A percentile compares a stretch with the other conserved stretches of the same genome.
phyloP scores from a whole-genome alignment of 176 grass and related monocot genomes.

The Secale cereale region DNA sequence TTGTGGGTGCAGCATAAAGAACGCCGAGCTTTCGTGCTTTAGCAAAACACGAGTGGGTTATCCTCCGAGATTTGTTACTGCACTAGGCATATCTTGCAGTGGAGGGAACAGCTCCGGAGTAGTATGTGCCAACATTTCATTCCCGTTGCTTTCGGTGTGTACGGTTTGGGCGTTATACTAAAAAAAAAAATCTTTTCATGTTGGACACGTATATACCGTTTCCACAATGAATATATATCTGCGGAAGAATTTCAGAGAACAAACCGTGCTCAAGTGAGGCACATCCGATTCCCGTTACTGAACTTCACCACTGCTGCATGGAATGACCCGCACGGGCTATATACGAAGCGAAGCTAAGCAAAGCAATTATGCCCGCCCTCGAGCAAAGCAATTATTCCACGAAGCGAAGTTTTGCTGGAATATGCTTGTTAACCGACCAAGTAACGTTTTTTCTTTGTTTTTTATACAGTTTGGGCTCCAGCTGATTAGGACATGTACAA shows the following conservation, averaged over 20 bases:
- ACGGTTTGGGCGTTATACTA: not conserved
- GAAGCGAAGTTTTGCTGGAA: too few relatives aligned
- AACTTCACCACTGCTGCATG: not conserved
- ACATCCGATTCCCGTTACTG: not conserved
- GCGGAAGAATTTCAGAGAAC: not conserved
- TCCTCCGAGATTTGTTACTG: not conserved
- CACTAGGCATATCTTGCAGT: not conserved
- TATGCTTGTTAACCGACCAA: not conserved
- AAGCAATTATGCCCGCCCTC: too few relatives aligned
- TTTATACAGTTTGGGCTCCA: too few relatives aligned
- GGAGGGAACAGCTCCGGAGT: not conserved
- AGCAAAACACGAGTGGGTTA: not conserved
- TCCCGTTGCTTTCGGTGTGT: not conserved
- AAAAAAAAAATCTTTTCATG: too few relatives aligned
- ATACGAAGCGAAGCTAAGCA: not conserved
- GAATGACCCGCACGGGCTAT: not conserved
- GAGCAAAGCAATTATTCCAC: not conserved
- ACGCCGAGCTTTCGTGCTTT: constrained; percentile 15
- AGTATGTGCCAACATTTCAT: not conserved
- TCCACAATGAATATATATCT: too few relatives aligned
- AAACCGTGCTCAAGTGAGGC: not conserved
- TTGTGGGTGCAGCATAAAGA: constrained; percentile 20
- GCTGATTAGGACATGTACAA: too few relatives aligned
- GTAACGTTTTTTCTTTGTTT: not conserved
- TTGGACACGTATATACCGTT: not conserved